Base-by-base conservation (phyloP, 2,329 filamentous ascomycete genomes). In the Bipolaris sorokiniana region DNA sequence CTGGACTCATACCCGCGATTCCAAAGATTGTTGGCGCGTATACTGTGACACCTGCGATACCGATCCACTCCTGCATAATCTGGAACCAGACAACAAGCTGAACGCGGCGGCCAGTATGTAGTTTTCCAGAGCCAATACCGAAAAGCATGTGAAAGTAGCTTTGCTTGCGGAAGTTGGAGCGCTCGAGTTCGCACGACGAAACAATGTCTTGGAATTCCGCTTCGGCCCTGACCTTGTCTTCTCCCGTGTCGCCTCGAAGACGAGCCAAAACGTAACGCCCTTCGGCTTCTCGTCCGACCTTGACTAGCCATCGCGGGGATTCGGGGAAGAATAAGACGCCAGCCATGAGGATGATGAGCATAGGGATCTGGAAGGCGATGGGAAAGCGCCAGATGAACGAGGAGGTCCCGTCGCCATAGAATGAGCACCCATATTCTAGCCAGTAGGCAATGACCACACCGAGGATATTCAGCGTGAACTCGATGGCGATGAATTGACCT, bases 391-490 rank as follows among this genome's bases (percentile, higher is more conserved):
- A 90, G 38, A 83, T 82, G 65, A 90, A 83, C 0, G 83, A 76
- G 0, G 85, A 86, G 1, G 76, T 78, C 10, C 85, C 85, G 33
- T 81, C 80, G 55, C 87, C 82, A 62, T 86, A 83, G 67, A 85
- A 89, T 0, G 84, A 86, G 9, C 86, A 78, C 2, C 85, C 87
- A 61, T 73, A 79, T 49, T 78, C 77, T 9, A 80, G 64, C 78
- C 78, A 80, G 59, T 90, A 90, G 3, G 83, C 76, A 34, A 87
- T 79, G 18, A 87, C 84, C 0, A 90, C 86, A 66, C 88, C 88
- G 46, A 90, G 86, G 58, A 90, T 90, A 68, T 91, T 91, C 7
- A 90, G 74, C 0, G 88, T 90, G 61, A 91, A 91, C 66, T 91
- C 88, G 51, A 90, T 86, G 9, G 87, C 86, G 54, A 91, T 85